Percentiles rank a stretch among this genome's conserved stretches.
Conservation (phyloP, 2,329 filamentous ascomycete species). For the Albifimbria verrucaria region DNA sequence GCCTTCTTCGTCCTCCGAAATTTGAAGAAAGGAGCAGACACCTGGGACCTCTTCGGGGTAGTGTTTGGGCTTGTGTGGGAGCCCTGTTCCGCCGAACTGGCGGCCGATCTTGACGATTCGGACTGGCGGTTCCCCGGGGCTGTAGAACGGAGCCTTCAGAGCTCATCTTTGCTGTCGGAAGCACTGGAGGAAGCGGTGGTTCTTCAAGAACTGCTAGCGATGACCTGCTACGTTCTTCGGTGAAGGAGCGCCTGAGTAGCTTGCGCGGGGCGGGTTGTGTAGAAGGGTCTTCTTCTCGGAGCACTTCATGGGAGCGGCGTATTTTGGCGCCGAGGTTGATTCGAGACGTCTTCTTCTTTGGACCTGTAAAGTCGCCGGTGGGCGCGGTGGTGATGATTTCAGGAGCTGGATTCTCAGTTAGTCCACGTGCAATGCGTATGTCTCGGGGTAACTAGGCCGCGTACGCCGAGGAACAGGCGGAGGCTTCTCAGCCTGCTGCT, state of each 20-base stretch:
- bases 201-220: slow-evolving; percentile 52
- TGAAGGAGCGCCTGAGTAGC: slow-evolving; percentile 40
- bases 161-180: slow-evolving; percentile 19
- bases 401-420: slow-evolving; percentile 42
- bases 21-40: slow-evolving; percentile 74
- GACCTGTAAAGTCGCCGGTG: slow-evolving; percentile 58
- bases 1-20: slow-evolving; percentile 75
- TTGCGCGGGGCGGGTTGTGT: slow-evolving; percentile 12
- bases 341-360: slow-evolving; percentile 54
- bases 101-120: slow-evolving; percentile 89
- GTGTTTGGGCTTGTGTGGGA: slow-evolving; percentile 57
- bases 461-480: slow-evolving; percentile 59
- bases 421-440: neutral
- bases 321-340: slow-evolving; percentile 51
- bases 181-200: slow-evolving; percentile 33
- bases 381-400: slow-evolving; percentile 91
- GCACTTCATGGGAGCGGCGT: slow-evolving; percentile 49
- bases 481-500: slow-evolving; percentile 58
- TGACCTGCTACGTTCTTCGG: slow-evolving; percentile 30
- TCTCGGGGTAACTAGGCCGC: slow-evolving; percentile 16
- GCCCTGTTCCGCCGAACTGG: slow-evolving; percentile 67
- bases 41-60: slow-evolving; percentile 57
- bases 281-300: slow-evolving; percentile 24
- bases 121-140: slow-evolving; percentile 42
- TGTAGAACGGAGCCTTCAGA: slow-evolving; percentile 43